Percentiles rank a stretch among this genome's conserved stretches.
These are phyloP conservation scores for Penicillium sumatraense DNA, from an alignment of 2,329 filamentous ascomycete species.

Conservation along the genomic window DNA sequence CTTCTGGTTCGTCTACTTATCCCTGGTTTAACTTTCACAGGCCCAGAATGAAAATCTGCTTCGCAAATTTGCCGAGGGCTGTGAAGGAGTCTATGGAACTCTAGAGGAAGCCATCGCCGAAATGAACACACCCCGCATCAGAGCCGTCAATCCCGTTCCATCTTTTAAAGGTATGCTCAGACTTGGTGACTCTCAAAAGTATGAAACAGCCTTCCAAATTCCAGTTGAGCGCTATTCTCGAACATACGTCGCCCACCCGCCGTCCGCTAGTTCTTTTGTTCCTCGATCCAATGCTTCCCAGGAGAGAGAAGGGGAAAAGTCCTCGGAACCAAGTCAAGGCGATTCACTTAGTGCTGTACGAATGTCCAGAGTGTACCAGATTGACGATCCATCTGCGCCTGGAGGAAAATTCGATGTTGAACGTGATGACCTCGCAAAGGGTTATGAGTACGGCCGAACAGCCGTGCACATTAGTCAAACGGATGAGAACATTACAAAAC, in stretches of 20 bases:
- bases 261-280: constrained; percentile 78
- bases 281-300: constrained; percentile 50
- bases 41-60: constrained; percentile 74
- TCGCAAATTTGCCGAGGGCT: constrained; percentile 67
- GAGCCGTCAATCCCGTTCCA: constrained; percentile 73
- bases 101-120: constrained; percentile 83
- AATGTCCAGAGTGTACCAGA: constrained; percentile 76
- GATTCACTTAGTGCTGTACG: constrained; percentile 70
- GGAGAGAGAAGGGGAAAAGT: constrained; percentile 50
- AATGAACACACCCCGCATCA: constrained; percentile 76
- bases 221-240: constrained; percentile 90
- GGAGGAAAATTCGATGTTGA: constrained; percentile 83
- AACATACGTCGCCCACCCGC: constrained; percentile 75
- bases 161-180: constrained; percentile 80
- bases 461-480: constrained; percentile 86
- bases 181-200: constrained; percentile 75
- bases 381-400: constrained; percentile 73
- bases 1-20: background rate
- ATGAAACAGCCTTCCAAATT: constrained; percentile 76
- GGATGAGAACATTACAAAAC: constrained; percentile 84
- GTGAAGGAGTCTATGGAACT: constrained; percentile 77
- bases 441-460: constrained; percentile 90
- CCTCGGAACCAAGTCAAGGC: constrained; percentile 32
- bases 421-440: constrained; percentile 83
- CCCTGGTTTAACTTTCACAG: constrained; percentile 45